phyloP scores from a whole-genome alignment of 176 grass and related monocot species.

The Secale cereale region DNA sequence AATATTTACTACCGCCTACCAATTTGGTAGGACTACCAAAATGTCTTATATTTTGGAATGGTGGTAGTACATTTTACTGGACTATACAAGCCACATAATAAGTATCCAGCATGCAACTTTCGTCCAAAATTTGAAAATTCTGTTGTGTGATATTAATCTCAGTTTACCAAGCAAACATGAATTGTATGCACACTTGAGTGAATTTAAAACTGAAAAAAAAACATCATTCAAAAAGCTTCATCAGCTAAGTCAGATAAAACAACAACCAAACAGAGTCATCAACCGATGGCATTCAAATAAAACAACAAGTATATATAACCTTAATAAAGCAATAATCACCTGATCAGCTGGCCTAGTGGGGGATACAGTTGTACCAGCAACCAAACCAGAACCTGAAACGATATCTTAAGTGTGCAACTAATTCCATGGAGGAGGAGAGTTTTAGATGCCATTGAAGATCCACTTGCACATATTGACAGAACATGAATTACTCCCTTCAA shows the following conservation, averaged over 20 bases:
- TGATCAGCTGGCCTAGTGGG: constrained; percentile 82
- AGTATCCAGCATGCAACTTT: background rate
- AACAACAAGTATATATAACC: background rate
- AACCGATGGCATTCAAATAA: background rate
- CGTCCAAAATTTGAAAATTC: background rate
- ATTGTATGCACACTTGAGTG: background rate
- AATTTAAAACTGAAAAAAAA: constrained; percentile 8
- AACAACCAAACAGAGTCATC: background rate
- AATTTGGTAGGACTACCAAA: too few species aligned
- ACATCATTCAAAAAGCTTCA: background rate
- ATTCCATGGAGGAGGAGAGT: constrained; percentile 83
- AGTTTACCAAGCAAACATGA: background rate
- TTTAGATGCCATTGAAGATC: constrained; percentile 74
- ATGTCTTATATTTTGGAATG: too few species aligned
- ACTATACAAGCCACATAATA: background rate
- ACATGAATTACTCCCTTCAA: constrained; percentile 79
- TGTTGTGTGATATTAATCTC: background rate
- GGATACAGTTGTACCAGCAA: constrained; percentile 58
- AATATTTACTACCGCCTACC: too few species aligned
- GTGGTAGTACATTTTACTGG: background rate
- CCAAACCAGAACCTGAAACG: constrained; percentile 68
- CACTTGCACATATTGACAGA: constrained; percentile 73
- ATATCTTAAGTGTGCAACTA: constrained; percentile 84
- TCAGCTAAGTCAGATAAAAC: background rate
- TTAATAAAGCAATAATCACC: constrained; percentile 31